Evolutionary conservation across 2,329 filamentous ascomycete genomes (phyloP).

Genomic region (Furcasterigmium furcatum): DNA sequence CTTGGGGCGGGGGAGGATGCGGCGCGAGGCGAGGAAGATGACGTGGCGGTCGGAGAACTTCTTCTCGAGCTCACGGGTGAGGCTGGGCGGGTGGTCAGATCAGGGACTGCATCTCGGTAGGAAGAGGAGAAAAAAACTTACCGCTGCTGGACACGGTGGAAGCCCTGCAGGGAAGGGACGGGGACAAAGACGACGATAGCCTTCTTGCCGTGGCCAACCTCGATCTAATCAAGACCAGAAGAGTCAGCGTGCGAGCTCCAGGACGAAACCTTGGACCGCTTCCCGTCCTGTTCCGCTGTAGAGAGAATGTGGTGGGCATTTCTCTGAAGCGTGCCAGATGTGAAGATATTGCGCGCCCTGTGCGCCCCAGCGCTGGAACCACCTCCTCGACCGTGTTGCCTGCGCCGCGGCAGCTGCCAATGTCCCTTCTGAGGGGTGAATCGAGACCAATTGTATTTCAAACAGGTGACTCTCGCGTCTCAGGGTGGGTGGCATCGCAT

Average conservation of each 20-base stretch:
- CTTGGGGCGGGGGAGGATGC: constrained; percentile 98
- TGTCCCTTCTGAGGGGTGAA: not conserved
- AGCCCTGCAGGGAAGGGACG: constrained; percentile 95
- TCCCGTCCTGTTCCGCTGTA: constrained; percentile 66
- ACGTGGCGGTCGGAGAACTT: constrained; percentile 99
- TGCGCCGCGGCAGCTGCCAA: no score
- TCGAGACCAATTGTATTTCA: constrained; percentile 6
- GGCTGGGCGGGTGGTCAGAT: constrained; percentile 50
- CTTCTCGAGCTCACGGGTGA: constrained; percentile 99
- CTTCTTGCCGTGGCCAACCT: constrained; percentile 99
- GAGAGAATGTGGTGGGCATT: constrained; percentile 13
- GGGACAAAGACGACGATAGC: constrained; percentile 99
- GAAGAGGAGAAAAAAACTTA: constrained; percentile 49
- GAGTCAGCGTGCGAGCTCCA: constrained; percentile 77
- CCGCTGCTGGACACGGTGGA: constrained; percentile 99
- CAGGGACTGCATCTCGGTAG: no score
- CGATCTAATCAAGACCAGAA: constrained; percentile 75
- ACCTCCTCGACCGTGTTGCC: no score
- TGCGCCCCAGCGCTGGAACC: no score
- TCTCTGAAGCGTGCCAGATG: constrained; percentile 1
- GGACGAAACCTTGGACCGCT: constrained; percentile 69
- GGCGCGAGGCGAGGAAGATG: constrained; percentile 97
- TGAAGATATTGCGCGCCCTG: not conserved
- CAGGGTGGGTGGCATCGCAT: not conserved
- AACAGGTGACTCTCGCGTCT: not conserved